These are phyloP conservation scores for Sanghuangporus baumii DNA, from an alignment of 1,284 basidiomycete genomes.

Conservation along the genomic window DNA sequence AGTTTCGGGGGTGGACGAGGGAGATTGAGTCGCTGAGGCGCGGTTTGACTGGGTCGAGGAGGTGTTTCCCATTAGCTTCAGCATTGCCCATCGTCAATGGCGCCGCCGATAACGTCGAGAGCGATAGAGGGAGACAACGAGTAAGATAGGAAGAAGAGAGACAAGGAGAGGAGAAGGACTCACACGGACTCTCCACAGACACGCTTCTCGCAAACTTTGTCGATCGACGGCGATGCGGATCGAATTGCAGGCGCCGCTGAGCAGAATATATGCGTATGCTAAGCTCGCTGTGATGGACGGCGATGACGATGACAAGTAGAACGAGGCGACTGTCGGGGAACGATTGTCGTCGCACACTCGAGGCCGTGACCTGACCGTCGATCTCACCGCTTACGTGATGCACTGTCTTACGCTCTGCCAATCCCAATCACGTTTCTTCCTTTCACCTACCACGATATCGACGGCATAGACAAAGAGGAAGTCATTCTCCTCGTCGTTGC, in stretches of 20 bases:
- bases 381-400: background rate
- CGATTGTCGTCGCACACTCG: background rate
- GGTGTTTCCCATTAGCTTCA: slow-evolving; percentile 18
- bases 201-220: background rate
- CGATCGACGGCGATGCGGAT: background rate
- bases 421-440: background rate
- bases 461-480: background rate
- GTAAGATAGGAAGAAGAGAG: background rate
- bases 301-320: background rate
- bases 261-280: background rate
- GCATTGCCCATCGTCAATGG: background rate
- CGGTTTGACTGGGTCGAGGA: slow-evolving; percentile 16
- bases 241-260: background rate
- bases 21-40: slow-evolving; percentile 3
- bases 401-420: background rate
- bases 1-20: background rate
- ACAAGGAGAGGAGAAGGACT: background rate
- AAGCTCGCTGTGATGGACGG: background rate
- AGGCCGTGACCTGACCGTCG: background rate
- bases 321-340: background rate
- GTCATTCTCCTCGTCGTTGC: background rate
- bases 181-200: slow-evolving; percentile 1
- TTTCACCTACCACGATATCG: background rate
- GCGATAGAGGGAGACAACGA: background rate
- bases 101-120: background rate